phyloP scores from a whole-genome alignment of 1,139 yeast genomes.

The Blastobotrys capitulatus region DNA sequence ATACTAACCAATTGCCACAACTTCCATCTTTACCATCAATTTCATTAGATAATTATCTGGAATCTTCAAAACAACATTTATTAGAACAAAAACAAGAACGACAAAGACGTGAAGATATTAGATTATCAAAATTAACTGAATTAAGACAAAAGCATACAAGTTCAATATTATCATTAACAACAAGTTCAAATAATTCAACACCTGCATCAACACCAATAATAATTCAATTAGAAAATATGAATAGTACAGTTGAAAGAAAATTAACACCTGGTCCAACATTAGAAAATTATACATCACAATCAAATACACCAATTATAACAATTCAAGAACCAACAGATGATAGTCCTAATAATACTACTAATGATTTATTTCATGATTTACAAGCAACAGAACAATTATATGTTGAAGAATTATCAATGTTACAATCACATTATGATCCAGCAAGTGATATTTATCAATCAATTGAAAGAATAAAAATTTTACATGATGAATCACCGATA shows the following conservation, averaged over 20 bases:
- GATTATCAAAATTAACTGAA: background rate
- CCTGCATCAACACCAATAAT: background rate
- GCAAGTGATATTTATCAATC: conserved; percentile 3
- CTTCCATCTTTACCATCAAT: background rate
- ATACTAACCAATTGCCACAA: background rate
- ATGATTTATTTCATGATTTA: background rate
- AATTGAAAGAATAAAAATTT: background rate
- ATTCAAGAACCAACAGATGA: background rate
- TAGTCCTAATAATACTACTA: background rate
- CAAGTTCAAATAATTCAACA: background rate
- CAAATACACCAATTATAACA: background rate
- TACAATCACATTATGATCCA: conserved; percentile 5
- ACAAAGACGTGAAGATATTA: background rate
- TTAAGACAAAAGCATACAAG: background rate
- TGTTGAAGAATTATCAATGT: conserved; percentile 7
- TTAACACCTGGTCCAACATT: conserved; percentile 7
- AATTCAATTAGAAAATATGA: background rate
- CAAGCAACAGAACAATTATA: conserved; percentile 4
- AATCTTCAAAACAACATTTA: background rate
- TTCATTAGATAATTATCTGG: background rate
- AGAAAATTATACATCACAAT: background rate
- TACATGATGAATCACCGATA: conserved; percentile 7
- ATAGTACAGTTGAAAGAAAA: background rate
- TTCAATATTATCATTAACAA: background rate
- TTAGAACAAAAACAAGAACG: background rate